These are phyloP conservation scores for Hagleromyces aurorensis DNA, from an alignment of 805 yeast species.

Conservation along the genomic window DNA sequence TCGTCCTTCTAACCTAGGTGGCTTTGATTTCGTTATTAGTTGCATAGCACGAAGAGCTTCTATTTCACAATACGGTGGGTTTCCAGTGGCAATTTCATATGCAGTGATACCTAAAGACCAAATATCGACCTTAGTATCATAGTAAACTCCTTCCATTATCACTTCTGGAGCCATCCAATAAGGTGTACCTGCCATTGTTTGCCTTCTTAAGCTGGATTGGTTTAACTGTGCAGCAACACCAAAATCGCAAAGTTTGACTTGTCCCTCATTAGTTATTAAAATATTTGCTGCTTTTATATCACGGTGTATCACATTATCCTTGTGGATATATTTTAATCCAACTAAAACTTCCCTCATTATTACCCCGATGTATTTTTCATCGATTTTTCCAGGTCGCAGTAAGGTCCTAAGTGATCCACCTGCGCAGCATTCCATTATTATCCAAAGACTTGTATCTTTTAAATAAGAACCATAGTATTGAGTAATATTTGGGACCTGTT, in stretches of 20 bases:
- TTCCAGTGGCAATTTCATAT: conserved; percentile 92
- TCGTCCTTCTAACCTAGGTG: conserved; percentile 90
- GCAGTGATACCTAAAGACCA: conserved; percentile 96
- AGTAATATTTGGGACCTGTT: conserved; percentile 84
- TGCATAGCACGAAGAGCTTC: conserved; percentile 95
- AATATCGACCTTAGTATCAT: conserved; percentile 88
- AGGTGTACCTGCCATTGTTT: conserved; percentile 93
- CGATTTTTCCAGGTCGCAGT: conserved; percentile 77
- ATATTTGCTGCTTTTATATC: conserved; percentile 97
- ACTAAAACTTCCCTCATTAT: conserved; percentile 71
- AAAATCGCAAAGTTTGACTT: conserved; percentile 88
- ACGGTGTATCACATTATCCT: conserved; percentile 86
- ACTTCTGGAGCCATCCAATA: conserved; percentile 99
- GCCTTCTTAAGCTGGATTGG: conserved; percentile 64
- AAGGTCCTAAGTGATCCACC: conserved; percentile 92
- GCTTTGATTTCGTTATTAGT: conserved; percentile 83
- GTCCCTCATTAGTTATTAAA: conserved; percentile 79
- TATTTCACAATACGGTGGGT: conserved; percentile 93
- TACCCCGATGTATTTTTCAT: conserved; percentile 77
- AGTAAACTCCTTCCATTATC: conserved; percentile 79
- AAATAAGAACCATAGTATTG: conserved; percentile 85
- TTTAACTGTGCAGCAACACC: conserved; percentile 96
- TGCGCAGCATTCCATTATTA: conserved; percentile 94
- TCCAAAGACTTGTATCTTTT: conserved; percentile 90
- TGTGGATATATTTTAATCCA: conserved; percentile 77